phyloP scores from a whole-genome alignment of 2,329 filamentous ascomycete genomes.

The Raffaelea albimanens region DNA sequence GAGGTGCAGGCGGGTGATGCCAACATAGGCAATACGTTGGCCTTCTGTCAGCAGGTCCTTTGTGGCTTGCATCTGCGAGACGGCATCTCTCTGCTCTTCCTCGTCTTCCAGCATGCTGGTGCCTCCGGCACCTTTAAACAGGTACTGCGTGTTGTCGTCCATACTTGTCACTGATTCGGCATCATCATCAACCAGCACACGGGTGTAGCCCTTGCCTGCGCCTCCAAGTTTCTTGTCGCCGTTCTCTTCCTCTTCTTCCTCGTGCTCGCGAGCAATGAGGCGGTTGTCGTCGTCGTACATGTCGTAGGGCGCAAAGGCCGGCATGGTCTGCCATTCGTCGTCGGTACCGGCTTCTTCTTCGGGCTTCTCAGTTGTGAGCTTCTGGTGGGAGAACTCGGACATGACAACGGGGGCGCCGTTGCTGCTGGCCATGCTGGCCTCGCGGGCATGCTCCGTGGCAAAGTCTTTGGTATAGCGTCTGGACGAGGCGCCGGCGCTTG shows the following conservation, averaged over 20 bases:
- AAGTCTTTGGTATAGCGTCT: slow-evolving; percentile 11
- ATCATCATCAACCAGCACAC: slow-evolving; percentile 92
- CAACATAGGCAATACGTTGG: slow-evolving; percentile 92
- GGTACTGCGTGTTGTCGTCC: slow-evolving; percentile 93
- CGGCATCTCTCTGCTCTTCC: slow-evolving; percentile 74
- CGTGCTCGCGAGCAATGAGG: slow-evolving; percentile 72
- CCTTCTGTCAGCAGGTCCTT: slow-evolving; percentile 93
- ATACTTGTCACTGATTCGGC: slow-evolving; percentile 88
- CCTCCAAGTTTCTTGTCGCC: slow-evolving; percentile 74
- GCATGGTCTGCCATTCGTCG: slow-evolving; percentile 88
- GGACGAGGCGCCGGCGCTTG: not conserved
- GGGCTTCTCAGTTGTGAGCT: slow-evolving; percentile 50
- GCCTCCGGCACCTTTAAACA: slow-evolving; percentile 60
- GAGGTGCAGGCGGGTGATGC: slow-evolving; percentile 73
- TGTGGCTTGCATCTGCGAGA: slow-evolving; percentile 88
- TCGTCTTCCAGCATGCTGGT: slow-evolving; percentile 57
- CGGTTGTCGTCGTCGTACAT: slow-evolving; percentile 92
- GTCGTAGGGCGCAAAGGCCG: slow-evolving; percentile 82
- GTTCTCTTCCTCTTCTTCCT: slow-evolving; percentile 56
- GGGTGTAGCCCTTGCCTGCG: slow-evolving; percentile 89
- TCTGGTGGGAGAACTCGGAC: slow-evolving; percentile 91
- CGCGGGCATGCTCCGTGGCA: slow-evolving; percentile 24
- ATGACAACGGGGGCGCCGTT: slow-evolving; percentile 24
- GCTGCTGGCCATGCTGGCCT: slow-evolving; percentile 28
- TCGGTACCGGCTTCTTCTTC: slow-evolving; percentile 49